phyloP scores from a whole-genome alignment of 164 flowering plant genomes.

The Stephania cephalantha region DNA sequence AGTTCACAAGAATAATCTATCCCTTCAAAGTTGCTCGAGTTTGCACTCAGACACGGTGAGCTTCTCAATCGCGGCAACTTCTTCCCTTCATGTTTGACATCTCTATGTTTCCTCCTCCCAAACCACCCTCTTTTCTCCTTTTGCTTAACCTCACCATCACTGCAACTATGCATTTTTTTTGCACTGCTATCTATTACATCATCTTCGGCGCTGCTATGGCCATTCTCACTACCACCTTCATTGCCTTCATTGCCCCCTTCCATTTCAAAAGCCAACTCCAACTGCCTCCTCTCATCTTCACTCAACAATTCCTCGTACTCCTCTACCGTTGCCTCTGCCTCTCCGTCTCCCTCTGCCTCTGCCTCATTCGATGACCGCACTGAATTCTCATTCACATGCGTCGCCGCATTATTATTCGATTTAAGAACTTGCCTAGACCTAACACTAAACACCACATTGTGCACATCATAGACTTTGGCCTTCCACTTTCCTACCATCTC shows the following conservation, averaged over 20 bases:
- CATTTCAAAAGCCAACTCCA: constrained; percentile 70
- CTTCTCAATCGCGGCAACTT: constrained; percentile 59
- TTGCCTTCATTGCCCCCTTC: constrained; percentile 45
- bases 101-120: constrained; percentile 71
- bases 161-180: constrained; percentile 41
- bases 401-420: background rate
- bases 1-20: constrained; percentile 44
- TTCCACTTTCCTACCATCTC: constrained; percentile 25
- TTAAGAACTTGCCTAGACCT: constrained; percentile 21
- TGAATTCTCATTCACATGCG: too few relatives aligned
- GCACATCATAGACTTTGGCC: constrained; percentile 23
- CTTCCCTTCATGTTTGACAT: constrained; percentile 40
- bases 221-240: constrained; percentile 24
- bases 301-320: constrained; percentile 57
- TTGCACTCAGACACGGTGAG: constrained; percentile 67
- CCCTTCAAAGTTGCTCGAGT: constrained; percentile 65
- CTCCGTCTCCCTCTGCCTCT: constrained; percentile 15
- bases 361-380: background rate
- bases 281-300: constrained; percentile 76
- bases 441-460: constrained; percentile 22
- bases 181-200: constrained; percentile 52
- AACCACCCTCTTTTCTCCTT: constrained; percentile 83
- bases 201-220: constrained; percentile 65
- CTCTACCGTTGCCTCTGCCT: constrained; percentile 41
- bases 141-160: constrained; percentile 46